Evolutionary conservation across 2,329 filamentous ascomycete species (phyloP).

Genomic region (Sordariomycetes sp.): DNA sequence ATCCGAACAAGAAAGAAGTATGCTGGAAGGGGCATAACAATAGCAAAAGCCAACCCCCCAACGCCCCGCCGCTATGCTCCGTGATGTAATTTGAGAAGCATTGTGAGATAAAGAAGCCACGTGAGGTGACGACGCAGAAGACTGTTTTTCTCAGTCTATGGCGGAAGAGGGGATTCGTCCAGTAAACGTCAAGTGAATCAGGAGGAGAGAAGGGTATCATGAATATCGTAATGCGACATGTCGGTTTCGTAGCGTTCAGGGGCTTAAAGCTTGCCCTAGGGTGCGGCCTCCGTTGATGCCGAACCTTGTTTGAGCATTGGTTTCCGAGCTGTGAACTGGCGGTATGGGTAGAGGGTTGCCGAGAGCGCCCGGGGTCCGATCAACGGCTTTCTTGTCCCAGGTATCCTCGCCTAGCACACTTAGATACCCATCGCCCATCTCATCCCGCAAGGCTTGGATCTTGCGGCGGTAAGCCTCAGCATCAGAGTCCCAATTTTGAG

Average conservation of each 20-base stretch:
- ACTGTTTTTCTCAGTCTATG: constrained; percentile 7
- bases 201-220: constrained; percentile 9
- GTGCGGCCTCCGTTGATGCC: too few species aligned
- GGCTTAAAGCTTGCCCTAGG: neutral
- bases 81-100: constrained; percentile 11
- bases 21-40: constrained; percentile 4
- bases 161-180: constrained; percentile 2
- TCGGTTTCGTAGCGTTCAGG: neutral
- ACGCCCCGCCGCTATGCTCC: constrained; percentile 34
- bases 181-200: constrained; percentile 2
- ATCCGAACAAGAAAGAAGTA: constrained; percentile 4
- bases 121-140: constrained; percentile 5
- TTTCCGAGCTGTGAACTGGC: too few species aligned
- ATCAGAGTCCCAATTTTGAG: constrained; percentile 53
- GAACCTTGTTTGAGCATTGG: too few species aligned
- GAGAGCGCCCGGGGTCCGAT: too few species aligned
- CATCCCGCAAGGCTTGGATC: constrained; percentile 75
- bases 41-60: constrained; percentile 19
- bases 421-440: constrained; percentile 81
- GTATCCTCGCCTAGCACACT: constrained; percentile 75
- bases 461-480: constrained; percentile 80
- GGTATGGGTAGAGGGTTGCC: too few species aligned
- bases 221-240: constrained; percentile 11
- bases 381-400: constrained; percentile 36
- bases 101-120: constrained; percentile 11